Conservation (phyloP, 805 yeast species). For the Blastobotrys muscicola region DNA sequence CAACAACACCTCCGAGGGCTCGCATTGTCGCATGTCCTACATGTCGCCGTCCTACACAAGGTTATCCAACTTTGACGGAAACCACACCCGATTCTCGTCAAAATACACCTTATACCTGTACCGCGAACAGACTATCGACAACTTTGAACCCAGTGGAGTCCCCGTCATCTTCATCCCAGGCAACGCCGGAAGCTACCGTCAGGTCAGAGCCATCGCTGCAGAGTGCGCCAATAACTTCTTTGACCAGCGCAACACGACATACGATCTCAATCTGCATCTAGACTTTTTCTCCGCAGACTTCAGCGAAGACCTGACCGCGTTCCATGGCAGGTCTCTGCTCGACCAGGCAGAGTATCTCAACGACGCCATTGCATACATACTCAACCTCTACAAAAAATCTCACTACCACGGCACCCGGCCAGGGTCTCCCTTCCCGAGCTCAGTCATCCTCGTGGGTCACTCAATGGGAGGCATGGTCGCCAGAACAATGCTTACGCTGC, state of each 20-base stretch:
- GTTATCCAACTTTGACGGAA: slow-evolving; percentile 59
- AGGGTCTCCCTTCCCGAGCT: slow-evolving; percentile 35
- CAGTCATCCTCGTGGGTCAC: slow-evolving; percentile 77
- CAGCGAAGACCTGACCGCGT: slow-evolving; percentile 91
- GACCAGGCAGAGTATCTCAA: slow-evolving; percentile 90
- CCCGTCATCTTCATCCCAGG: slow-evolving; percentile 96
- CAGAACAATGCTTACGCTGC: slow-evolving; percentile 66
- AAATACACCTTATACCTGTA: slow-evolving; percentile 77
- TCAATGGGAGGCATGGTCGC: slow-evolving; percentile 97
- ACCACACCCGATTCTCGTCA: slow-evolving; percentile 59
- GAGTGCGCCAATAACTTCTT: slow-evolving; percentile 48
- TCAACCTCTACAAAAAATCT: slow-evolving; percentile 45
- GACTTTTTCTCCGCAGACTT: slow-evolving; percentile 90
- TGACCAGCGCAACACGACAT: slow-evolving; percentile 17
- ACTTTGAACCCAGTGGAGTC: slow-evolving; percentile 50
- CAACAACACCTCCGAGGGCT: slow-evolving; percentile 8
- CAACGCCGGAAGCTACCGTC: slow-evolving; percentile 89
- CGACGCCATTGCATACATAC: slow-evolving; percentile 70
- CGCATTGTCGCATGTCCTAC: slow-evolving; percentile 53
- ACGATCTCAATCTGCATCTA: slow-evolving; percentile 17
- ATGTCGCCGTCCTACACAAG: slow-evolving; percentile 83
- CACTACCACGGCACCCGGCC: not conserved
- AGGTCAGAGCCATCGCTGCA: slow-evolving; percentile 87
- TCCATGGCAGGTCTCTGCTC: slow-evolving; percentile 82
- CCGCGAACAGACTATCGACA: slow-evolving; percentile 49